Evolutionary conservation across 352 stramenopile species (phyloP), one percentile per base, ranked within the genome.

Genomic region (Plasmopara halstedii): DNA sequence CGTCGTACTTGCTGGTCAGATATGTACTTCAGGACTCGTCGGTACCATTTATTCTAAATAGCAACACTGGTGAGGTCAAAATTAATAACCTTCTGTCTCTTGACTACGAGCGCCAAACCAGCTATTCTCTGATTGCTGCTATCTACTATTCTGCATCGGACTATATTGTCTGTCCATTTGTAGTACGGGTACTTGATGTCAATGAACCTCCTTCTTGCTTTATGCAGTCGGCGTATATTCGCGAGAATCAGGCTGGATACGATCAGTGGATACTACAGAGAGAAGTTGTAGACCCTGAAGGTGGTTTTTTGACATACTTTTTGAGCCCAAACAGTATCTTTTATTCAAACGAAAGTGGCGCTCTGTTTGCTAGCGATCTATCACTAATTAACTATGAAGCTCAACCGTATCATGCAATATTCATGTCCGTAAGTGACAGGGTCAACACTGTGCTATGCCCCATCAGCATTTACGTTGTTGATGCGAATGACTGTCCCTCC

Each of bases 401-500:
- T 22, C 41, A 46, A 15, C 14, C 41, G 2, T 57, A 47, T 20
- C 57, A 57, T 35, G 3, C 20, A 4, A 26, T 61, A 19, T 19
- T 31, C 15, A 22, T 61, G 5, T 50, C 36, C 7, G 42, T 61
- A 11, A 61, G 42, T 42, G 56, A 64, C 14, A 42, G 42, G 4
- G 31, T 41, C 4, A 73, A 78, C 18, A 40, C 15, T 14, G 49
- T 67, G 3, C 35, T 46, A 8, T 84, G 69, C 23, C 31, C 39
- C 0, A 15, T 74, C 8, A 26, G 26, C 2, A 53, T 81, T 9
- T 44, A 64, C 31, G 20, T 84, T 14, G 10, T 59, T 15, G 69
- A 84, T 25, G 53, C 56, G 0, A 84, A 84, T 32, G 72, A 84
- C 44, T 84, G 72, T 18, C 72, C 72, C 4, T 21, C 46, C 9